Evolutionary conservation across 805 yeast species (phyloP).

Genomic region (Metschnikowia colocasiae): DNA sequence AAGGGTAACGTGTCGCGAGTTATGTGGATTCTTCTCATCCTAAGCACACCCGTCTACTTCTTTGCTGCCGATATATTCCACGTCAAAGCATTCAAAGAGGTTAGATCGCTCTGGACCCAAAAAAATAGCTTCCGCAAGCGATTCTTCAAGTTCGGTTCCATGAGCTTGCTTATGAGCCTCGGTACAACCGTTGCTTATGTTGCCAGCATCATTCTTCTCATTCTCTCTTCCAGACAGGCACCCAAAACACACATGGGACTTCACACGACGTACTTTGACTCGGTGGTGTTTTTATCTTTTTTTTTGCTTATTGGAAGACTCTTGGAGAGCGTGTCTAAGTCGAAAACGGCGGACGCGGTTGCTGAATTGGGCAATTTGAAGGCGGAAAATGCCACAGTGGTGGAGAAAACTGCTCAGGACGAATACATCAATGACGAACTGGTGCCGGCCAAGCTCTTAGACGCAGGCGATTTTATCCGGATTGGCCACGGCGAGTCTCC

Average conservation of each 20-base stretch:
- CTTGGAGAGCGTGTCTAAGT: constrained; percentile 63
- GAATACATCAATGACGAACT: constrained; percentile 26
- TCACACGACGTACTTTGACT: constrained; percentile 70
- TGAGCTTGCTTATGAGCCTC: constrained; percentile 67
- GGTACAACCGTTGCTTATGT: constrained; percentile 74
- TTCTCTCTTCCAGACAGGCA: constrained; percentile 37
- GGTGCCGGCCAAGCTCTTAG: constrained; percentile 44
- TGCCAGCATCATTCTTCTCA: constrained; percentile 58
- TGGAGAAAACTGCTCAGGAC: constrained; percentile 11
- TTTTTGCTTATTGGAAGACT: constrained; percentile 69
- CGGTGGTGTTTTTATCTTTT: constrained; percentile 72
- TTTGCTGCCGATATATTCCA: constrained; percentile 75
- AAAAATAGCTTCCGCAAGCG: constrained; percentile 54
- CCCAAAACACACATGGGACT: constrained; percentile 33
- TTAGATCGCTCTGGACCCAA: constrained; percentile 53
- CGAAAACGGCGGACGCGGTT: constrained; percentile 64
- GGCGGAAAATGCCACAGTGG: constrained; percentile 45
- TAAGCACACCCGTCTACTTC: constrained; percentile 72
- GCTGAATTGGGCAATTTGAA: constrained; percentile 50
- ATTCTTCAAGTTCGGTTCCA: constrained; percentile 68
- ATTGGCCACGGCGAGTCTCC: constrained; percentile 58
- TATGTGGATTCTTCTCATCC: constrained; percentile 61
- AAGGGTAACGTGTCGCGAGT: constrained; percentile 56
- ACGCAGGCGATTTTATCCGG: constrained; percentile 48
- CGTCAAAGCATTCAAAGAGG: constrained; percentile 57